Evolutionary conservation across 257 asterid genomes (phyloP).

Genomic region (Forsythia viridissima): DNA sequence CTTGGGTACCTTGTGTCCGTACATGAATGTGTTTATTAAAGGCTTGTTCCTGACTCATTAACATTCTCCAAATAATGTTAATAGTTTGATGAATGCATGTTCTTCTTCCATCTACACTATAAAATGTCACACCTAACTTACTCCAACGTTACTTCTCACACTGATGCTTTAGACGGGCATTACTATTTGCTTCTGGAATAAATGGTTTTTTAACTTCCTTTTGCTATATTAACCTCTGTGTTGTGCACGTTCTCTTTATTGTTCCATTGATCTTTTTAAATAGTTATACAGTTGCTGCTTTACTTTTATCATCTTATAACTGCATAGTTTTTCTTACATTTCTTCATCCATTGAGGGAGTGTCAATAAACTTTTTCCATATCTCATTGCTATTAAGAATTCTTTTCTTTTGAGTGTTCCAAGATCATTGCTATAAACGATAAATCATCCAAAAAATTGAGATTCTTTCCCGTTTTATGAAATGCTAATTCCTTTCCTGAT

Average conservation of each 20-base stretch:
- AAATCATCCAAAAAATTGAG: background rate
- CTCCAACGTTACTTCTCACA: background rate
- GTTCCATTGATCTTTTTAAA: background rate
- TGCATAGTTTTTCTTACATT: constrained; percentile 3
- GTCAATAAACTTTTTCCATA: background rate
- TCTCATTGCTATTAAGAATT: background rate
- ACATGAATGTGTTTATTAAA: background rate
- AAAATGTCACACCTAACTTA: background rate
- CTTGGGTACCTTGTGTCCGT: constrained; percentile 2
- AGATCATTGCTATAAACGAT: background rate
- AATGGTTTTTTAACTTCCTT: constrained; percentile 4
- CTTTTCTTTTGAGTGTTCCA: background rate
- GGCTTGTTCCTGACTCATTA: background rate
- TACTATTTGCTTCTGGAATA: background rate
- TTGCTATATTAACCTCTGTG: background rate
- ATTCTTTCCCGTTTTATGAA: background rate
- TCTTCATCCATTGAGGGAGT: background rate
- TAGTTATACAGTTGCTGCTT: constrained; percentile 3
- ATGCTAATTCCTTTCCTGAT: background rate
- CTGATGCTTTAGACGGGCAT: constrained; percentile 17
- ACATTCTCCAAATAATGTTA: background rate
- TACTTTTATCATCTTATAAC: constrained; percentile 7
- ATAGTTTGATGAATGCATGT: background rate
- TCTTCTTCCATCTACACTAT: background rate
- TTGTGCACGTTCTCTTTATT: background rate